Conservation (phyloP, 176 grass and related monocot genomes). For the Typha latifolia region DNA sequence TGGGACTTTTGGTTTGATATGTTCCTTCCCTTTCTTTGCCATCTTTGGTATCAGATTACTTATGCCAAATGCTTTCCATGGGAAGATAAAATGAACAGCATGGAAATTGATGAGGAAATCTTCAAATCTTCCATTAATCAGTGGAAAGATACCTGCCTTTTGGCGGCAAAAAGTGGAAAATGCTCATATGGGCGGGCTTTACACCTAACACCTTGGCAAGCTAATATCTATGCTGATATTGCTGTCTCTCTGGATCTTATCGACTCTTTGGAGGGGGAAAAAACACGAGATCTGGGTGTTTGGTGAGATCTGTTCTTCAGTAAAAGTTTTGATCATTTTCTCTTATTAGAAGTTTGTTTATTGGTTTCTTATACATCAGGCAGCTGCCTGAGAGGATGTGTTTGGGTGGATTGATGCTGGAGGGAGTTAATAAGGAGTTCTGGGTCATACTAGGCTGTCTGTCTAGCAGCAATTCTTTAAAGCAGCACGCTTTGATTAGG, state of each 20-base stretch:
- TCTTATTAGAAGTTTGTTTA: slow-evolving; percentile 16
- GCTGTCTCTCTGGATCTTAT: slow-evolving; percentile 70
- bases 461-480: slow-evolving; percentile 62
- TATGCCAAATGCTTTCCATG: slow-evolving; percentile 88
- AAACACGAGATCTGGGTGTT: slow-evolving; percentile 18
- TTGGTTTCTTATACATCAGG: slow-evolving; percentile 41
- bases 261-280: slow-evolving; percentile 37
- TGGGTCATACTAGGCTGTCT: slow-evolving; percentile 81
- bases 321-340: not conserved
- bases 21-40: not conserved
- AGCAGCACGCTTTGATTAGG: slow-evolving; percentile 85
- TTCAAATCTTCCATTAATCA: slow-evolving; percentile 48
- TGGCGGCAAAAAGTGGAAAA: slow-evolving; percentile 57
- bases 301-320: slow-evolving; percentile 43
- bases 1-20: not conserved
- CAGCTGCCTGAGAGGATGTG: slow-evolving; percentile 75
- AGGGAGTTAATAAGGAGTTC: slow-evolving; percentile 74
- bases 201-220: slow-evolving; percentile 66
- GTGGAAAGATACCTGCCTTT: slow-evolving; percentile 63
- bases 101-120: slow-evolving; percentile 28
- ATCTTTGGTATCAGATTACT: slow-evolving; percentile 37
- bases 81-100: slow-evolving; percentile 29
- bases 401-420: slow-evolving; percentile 68
- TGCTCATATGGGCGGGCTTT: slow-evolving; percentile 70
- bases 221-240: slow-evolving; percentile 86